Conservation (phyloP, 75 land plant species). For the Isoetes taiwanensis region DNA sequence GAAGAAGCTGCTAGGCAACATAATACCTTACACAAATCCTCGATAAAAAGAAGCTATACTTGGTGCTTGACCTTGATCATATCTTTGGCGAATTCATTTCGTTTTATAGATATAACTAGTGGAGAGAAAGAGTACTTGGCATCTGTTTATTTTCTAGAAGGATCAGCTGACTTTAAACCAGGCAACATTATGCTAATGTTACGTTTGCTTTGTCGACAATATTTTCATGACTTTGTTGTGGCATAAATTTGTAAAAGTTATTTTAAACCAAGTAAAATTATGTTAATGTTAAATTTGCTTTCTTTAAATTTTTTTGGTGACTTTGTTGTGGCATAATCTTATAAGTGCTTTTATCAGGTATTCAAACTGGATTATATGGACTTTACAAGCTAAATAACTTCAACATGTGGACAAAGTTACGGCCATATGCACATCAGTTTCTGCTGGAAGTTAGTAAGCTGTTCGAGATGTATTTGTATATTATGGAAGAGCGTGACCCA, state of each 20-base stretch:
- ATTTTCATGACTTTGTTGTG: no score
- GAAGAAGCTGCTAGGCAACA: no score
- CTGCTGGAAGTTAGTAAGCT: background rate
- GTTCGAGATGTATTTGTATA: conserved; percentile 1
- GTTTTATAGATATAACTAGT: background rate
- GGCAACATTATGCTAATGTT: background rate
- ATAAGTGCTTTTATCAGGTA: background rate
- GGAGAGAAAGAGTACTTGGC: background rate
- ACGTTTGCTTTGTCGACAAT: no score
- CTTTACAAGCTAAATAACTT: background rate
- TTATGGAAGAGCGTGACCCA: conserved; percentile 1
- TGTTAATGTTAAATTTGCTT: no score
- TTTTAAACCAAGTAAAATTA: background rate
- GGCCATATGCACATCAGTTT: conserved; percentile 1
- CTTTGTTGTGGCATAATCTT: background rate
- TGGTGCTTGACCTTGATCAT: background rate
- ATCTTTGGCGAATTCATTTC: background rate
- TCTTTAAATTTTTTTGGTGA: background rate
- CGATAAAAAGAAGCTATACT: background rate
- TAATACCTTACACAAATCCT: background rate
- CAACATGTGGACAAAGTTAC: background rate
- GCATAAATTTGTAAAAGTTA: no score
- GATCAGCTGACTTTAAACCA: no score
- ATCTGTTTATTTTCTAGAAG: no score
- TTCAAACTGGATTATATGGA: background rate